phyloP scores from a whole-genome alignment of 805 yeast genomes.

The Schizosaccharomyces lindneri region DNA sequence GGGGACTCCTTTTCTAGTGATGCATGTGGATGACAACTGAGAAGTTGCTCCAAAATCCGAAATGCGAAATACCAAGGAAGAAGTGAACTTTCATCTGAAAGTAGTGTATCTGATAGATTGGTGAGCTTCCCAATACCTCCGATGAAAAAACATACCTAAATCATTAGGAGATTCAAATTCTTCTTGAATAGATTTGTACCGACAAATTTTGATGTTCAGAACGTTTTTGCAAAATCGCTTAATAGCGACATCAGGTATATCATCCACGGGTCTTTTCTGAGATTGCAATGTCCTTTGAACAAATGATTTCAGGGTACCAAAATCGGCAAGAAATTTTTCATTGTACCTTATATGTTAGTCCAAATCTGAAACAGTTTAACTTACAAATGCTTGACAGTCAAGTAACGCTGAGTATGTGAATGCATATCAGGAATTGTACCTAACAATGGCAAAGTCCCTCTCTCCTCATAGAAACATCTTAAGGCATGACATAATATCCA shows the following conservation, averaged over 20 bases:
- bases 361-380: not conserved
- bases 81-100: not conserved
- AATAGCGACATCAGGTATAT: conserved; percentile 17
- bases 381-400: conserved; percentile 25
- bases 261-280: conserved; percentile 13
- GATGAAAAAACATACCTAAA: conserved; percentile 2
- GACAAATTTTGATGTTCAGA: conserved; percentile 24
- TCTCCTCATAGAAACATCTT: conserved; percentile 21
- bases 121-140: not conserved
- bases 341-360: conserved; percentile 18
- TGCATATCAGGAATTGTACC: conserved; percentile 80
- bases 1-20: not conserved
- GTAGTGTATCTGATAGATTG: not conserved
- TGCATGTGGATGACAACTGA: not conserved
- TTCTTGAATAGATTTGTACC: conserved; percentile 17
- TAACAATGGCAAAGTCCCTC: conserved; percentile 30
- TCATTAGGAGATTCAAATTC: conserved; percentile 4
- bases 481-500: conserved; percentile 42
- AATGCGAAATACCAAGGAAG: conserved; percentile 1
- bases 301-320: conserved; percentile 16
- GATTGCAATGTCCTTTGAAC: conserved; percentile 13
- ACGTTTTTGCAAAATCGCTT: conserved; percentile 38
- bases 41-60: not conserved
- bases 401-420: conserved; percentile 39
- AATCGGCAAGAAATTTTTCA: conserved; percentile 29